Conservation (phyloP, 768 basidiomycete genomes). For the Bullera alba region DNA sequence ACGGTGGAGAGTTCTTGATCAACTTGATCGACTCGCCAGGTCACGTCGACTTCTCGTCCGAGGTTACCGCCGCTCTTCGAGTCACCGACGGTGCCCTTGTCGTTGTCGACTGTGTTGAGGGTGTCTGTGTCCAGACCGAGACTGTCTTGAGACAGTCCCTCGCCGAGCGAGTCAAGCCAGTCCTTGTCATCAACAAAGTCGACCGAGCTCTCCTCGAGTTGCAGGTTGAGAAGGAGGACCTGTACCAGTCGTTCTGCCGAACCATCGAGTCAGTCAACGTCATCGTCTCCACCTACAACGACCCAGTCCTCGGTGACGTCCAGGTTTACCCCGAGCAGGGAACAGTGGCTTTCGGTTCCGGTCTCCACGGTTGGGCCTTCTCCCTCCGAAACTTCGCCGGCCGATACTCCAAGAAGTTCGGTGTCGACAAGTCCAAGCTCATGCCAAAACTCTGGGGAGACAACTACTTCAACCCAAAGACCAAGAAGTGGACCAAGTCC, state of each 20-base stretch:
- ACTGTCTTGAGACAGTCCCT: conserved; percentile 97
- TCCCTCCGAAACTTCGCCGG: conserved; percentile 93
- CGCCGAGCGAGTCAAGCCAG: conserved; percentile 97
- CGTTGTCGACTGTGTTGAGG: conserved; percentile 98
- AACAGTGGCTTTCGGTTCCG: conserved; percentile 97
- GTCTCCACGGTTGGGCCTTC: conserved; percentile 99
- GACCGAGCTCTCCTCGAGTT: conserved; percentile 98
- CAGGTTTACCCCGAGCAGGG: conserved; percentile 98
- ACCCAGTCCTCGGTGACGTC: conserved; percentile 87
- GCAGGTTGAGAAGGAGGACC: conserved; percentile 90
- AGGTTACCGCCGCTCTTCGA: conserved; percentile 98
- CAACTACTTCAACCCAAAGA: conserved; percentile 97
- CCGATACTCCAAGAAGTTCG: conserved; percentile 96
- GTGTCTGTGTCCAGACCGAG: conserved; percentile 99
- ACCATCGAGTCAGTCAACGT: conserved; percentile 98
- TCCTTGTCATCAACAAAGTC: conserved; percentile 99
- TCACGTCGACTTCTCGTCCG: conserved; percentile 99
- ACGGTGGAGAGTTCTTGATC: conserved; percentile 96
- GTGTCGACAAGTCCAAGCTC: conserved; percentile 98
- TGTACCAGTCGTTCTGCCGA: conserved; percentile 95
- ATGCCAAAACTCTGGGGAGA: conserved; percentile 98
- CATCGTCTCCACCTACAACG: conserved; percentile 95
- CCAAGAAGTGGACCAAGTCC: conserved; percentile 91
- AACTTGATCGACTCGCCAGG: conserved; percentile 99
- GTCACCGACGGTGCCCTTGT: conserved; percentile 99